Percentiles rank a stretch among this genome's conserved stretches.
Conservation (phyloP, 441 rosid genomes). For the Corymbia calophylla region DNA sequence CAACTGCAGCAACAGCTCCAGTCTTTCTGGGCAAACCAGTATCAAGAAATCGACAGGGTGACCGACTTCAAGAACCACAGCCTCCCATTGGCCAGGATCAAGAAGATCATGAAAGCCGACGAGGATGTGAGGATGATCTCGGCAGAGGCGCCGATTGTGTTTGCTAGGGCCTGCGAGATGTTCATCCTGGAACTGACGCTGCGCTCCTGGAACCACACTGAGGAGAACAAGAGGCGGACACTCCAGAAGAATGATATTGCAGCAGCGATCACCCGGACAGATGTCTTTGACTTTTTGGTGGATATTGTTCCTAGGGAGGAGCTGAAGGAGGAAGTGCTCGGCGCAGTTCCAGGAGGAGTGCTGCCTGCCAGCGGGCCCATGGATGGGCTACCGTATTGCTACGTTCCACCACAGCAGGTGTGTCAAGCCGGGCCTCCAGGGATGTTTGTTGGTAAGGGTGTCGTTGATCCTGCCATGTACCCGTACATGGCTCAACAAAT, state of each 20-base stretch:
- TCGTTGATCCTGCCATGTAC: conserved; percentile 54
- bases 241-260: conserved; percentile 86
- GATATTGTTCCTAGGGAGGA: conserved; percentile 84
- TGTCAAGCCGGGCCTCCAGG: conserved; percentile 65
- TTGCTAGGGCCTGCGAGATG: conserved; percentile 93
- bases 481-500: conserved; percentile 68
- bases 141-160: conserved; percentile 79
- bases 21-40: conserved; percentile 64
- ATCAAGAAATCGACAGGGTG: conserved; percentile 65
- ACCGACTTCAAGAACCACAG: conserved; percentile 80
- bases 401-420: conserved; percentile 64
- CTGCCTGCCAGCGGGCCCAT: conserved; percentile 61
- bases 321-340: conserved; percentile 65
- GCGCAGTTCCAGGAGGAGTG: conserved; percentile 58
- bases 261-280: conserved; percentile 80
- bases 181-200: conserved; percentile 75
- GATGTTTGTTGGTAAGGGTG: conserved; percentile 80
- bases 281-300: conserved; percentile 75
- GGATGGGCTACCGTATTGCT: conserved; percentile 61
- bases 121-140: conserved; percentile 93
- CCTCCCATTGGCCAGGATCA: conserved; percentile 83
- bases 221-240: conserved; percentile 80
- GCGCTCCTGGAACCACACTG: conserved; percentile 85
- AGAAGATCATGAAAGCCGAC: conserved; percentile 92
- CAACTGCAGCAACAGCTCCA: conserved; percentile 76